phyloP scores from a whole-genome alignment of 768 basidiomycete genomes.

The Rhodotorula taiwanensis region DNA sequence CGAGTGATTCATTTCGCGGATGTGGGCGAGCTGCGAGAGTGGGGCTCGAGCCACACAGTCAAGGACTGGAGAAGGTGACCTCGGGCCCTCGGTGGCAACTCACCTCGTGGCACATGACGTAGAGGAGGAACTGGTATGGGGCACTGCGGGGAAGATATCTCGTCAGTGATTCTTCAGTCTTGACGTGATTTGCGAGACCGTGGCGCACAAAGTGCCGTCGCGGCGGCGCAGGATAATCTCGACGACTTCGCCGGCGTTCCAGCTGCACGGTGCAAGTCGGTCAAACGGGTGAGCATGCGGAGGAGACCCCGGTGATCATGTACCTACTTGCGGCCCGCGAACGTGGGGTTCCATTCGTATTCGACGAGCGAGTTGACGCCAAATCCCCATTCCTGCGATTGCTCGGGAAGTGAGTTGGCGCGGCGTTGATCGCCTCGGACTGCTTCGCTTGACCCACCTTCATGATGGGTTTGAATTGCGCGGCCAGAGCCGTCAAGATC shows the following conservation, averaged over 20 bases:
- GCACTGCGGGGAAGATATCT: slow-evolving; percentile 8
- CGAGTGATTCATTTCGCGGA: slow-evolving; percentile 21
- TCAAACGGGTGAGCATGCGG: too few relatives aligned
- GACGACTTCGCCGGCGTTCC: slow-evolving; percentile 24
- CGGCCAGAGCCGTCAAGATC: slow-evolving; percentile 27
- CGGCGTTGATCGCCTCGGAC: too few relatives aligned
- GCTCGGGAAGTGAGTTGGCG: too few relatives aligned
- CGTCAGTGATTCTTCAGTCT: too few relatives aligned
- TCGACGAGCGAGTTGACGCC: slow-evolving; percentile 26
- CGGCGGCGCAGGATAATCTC: slow-evolving; percentile 26
- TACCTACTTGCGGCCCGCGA: slow-evolving; percentile 20
- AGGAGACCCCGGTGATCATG: too few relatives aligned
- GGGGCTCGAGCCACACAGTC: not conserved
- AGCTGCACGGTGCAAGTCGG: not conserved
- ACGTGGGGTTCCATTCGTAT: slow-evolving; percentile 33
- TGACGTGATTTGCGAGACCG: too few relatives aligned
- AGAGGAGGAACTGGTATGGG: slow-evolving; percentile 30
- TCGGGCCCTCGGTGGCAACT: too few relatives aligned
- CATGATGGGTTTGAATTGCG: slow-evolving; percentile 34
- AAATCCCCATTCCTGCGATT: slow-evolving; percentile 10
- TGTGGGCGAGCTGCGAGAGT: slow-evolving; percentile 6
- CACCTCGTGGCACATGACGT: slow-evolving; percentile 30
- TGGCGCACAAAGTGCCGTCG: slow-evolving; percentile 19
- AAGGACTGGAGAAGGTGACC: too few relatives aligned
- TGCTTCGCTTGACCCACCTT: too few relatives aligned